Evolutionary conservation across 176 grass and related monocot genomes (phyloP).

Genomic region (Calamus simplicifolius): DNA sequence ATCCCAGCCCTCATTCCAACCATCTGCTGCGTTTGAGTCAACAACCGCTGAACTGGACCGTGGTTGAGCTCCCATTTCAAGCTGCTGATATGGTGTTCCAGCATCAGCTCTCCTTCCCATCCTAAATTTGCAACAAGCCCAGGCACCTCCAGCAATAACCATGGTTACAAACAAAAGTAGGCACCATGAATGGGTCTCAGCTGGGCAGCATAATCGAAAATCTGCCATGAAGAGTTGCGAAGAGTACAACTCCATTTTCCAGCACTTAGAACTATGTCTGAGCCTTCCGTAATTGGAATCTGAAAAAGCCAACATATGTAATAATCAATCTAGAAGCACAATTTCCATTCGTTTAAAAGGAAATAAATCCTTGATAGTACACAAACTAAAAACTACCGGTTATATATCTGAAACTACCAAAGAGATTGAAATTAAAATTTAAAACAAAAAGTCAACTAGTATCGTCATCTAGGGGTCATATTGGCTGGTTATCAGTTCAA

Average conservation of each 20-base stretch:
- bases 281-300: conserved; percentile 23
- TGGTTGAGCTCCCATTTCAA: conserved; percentile 65
- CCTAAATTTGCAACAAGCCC: conserved; percentile 64
- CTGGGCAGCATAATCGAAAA: conserved; percentile 42
- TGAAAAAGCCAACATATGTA: too few relatives aligned
- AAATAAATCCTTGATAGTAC: too few relatives aligned
- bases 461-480: too few relatives aligned
- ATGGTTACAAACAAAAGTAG: conserved; percentile 49
- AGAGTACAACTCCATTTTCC: conserved; percentile 32
- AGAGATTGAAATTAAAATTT: too few relatives aligned
- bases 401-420: too few relatives aligned
- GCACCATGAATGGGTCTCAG: conserved; percentile 75
- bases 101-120: conserved; percentile 11
- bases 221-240: conserved; percentile 36
- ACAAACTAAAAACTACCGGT: too few relatives aligned
- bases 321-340: too few relatives aligned
- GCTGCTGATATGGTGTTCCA: conserved; percentile 54
- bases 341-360: too few relatives aligned
- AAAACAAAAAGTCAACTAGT: too few relatives aligned
- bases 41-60: conserved; percentile 24
- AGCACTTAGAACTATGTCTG: conserved; percentile 37
- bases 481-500: too few relatives aligned
- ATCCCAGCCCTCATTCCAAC: conserved; percentile 88
- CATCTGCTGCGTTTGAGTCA: conserved; percentile 35
- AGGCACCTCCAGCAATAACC: conserved; percentile 40